These are phyloP conservation scores for Zygosaccharomyces bailii DNA, from an alignment of 805 yeast species.

Conservation along the genomic window DNA sequence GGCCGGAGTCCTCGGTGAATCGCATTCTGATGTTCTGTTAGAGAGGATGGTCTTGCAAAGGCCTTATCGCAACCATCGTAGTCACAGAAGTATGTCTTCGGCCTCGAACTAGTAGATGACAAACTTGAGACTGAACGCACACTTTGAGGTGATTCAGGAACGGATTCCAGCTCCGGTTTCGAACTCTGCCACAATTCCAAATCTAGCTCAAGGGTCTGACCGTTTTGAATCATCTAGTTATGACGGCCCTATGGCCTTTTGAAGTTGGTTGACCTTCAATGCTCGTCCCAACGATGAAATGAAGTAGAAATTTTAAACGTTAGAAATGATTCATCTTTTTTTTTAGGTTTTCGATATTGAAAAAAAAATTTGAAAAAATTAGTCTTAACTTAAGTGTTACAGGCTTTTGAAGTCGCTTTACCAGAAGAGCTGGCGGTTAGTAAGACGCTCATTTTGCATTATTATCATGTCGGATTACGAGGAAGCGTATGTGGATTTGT, in stretches of 20 bases:
- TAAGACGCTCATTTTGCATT: background rate
- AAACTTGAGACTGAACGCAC: slow-evolving; percentile 8
- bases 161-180: slow-evolving; percentile 2
- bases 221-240: background rate
- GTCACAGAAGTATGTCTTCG: slow-evolving; percentile 62
- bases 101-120: slow-evolving; percentile 40
- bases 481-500: slow-evolving; percentile 38
- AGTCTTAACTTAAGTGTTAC: no score
- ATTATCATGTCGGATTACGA: slow-evolving; percentile 53
- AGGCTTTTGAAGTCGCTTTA: slow-evolving; percentile 3
- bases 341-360: slow-evolving; percentile 6
- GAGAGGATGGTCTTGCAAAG: slow-evolving; percentile 74
- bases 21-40: slow-evolving; percentile 75
- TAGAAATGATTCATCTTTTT: slow-evolving; percentile 2
- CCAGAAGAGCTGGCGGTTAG: background rate
- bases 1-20: slow-evolving; percentile 75
- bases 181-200: slow-evolving; percentile 1
- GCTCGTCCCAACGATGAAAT: background rate
- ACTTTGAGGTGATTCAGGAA: slow-evolving; percentile 5
- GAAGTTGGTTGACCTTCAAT: background rate
- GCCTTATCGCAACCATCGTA: slow-evolving; percentile 67
- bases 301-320: slow-evolving; percentile 5
- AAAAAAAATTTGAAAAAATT: slow-evolving; percentile 8
- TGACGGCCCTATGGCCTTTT: background rate
- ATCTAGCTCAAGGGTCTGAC: background rate